These are phyloP conservation scores for Yamadazyma scolyti DNA, from an alignment of 805 yeast genomes.

Conservation along the genomic window DNA sequence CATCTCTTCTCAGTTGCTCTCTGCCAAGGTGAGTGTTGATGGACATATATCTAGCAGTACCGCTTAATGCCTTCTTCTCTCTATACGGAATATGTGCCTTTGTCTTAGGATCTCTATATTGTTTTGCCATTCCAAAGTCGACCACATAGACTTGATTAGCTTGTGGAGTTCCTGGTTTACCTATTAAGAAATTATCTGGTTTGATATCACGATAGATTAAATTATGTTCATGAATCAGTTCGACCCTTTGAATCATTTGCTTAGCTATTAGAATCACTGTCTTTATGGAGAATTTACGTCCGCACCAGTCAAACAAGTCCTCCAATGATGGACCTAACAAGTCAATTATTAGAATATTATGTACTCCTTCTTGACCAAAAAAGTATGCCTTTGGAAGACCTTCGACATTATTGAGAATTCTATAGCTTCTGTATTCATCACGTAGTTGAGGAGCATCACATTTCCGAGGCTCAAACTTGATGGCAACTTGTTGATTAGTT, in stretches of 20 bases:
- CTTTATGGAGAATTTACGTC: constrained; percentile 64
- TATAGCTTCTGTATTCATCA: constrained; percentile 78
- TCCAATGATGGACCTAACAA: constrained; percentile 77
- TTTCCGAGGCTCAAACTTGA: constrained; percentile 76
- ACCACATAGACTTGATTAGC: constrained; percentile 69
- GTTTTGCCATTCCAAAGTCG: constrained; percentile 87
- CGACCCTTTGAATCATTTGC: constrained; percentile 73
- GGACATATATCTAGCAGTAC: constrained; percentile 86
- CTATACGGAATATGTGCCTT: constrained; percentile 80
- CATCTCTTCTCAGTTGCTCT: constrained; percentile 82
- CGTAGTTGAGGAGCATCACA: constrained; percentile 81
- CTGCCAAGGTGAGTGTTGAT: constrained; percentile 84
- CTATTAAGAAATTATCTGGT: constrained; percentile 79
- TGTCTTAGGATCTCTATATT: constrained; percentile 74
- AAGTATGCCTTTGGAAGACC: constrained; percentile 84
- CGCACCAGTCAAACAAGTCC: constrained; percentile 87
- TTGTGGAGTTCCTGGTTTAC: constrained; percentile 55
- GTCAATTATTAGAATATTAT: constrained; percentile 73
- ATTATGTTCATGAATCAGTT: constrained; percentile 72
- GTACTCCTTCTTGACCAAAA: constrained; percentile 83
- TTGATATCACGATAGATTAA: constrained; percentile 78
- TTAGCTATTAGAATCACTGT: constrained; percentile 73
- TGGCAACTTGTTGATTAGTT: constrained; percentile 64
- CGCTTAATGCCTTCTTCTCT: constrained; percentile 75
- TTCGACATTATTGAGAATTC: constrained; percentile 60